These are phyloP conservation scores for Porphyrellus cyaneotinctus DNA, from an alignment of 768 basidiomycete species.

Conservation along the genomic window DNA sequence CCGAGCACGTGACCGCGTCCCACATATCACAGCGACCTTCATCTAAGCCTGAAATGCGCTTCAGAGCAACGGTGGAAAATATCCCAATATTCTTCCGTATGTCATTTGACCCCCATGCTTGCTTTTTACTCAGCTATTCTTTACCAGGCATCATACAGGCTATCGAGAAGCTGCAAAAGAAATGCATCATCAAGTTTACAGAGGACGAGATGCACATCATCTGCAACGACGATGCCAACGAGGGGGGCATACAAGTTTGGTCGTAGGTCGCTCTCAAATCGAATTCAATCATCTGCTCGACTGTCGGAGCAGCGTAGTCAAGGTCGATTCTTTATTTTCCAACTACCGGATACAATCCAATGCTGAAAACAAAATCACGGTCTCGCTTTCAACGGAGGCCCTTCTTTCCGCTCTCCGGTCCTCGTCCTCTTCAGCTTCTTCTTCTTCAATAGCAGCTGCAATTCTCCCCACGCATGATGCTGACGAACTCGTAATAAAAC, in stretches of 20 bases:
- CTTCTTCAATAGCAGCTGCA: constrained; percentile 31
- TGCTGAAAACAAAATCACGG: constrained; percentile 73
- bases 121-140: not conserved
- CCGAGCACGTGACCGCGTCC: constrained; percentile 25
- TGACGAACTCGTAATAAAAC: constrained; percentile 73
- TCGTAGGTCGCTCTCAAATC: constrained; percentile 44
- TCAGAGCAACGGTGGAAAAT: constrained; percentile 57
- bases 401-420: constrained; percentile 73
- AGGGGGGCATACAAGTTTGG: constrained; percentile 89
- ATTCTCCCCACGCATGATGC: constrained; percentile 41
- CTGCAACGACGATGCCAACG: constrained; percentile 74
- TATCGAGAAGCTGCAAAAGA: constrained; percentile 80
- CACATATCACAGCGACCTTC: not conserved
- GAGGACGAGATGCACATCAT: constrained; percentile 76
- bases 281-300: constrained; percentile 12
- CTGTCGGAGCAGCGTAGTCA: constrained; percentile 47
- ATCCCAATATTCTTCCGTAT: constrained; percentile 53
- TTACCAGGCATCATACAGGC: constrained; percentile 70
- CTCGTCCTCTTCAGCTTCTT: constrained; percentile 45
- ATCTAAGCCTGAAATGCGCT: constrained; percentile 44
- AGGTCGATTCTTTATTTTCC: constrained; percentile 62
- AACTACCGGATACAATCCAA: constrained; percentile 87
- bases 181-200: constrained; percentile 76
- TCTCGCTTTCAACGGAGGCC: constrained; percentile 69
- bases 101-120: constrained; percentile 11